phyloP scores from a whole-genome alignment of 2,329 filamentous ascomycete species.

The Fonsecaea monophora region DNA sequence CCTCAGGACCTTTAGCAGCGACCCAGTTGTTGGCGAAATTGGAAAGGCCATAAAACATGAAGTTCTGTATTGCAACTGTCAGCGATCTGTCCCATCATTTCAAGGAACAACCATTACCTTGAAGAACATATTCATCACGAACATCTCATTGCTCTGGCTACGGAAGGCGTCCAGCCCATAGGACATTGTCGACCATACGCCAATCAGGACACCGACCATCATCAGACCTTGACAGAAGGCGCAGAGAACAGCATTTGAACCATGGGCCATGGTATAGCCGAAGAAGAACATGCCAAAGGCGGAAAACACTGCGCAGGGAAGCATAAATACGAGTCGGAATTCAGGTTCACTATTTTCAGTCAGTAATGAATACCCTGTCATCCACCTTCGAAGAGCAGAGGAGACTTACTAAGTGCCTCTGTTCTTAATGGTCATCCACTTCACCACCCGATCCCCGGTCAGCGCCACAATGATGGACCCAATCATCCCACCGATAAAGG shows the following conservation, averaged over 20 bases:
- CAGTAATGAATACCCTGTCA: not conserved
- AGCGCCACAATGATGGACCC: constrained; percentile 51
- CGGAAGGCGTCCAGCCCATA: constrained; percentile 43
- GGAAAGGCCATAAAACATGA: constrained; percentile 43
- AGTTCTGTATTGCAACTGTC: constrained; percentile 37
- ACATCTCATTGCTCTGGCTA: constrained; percentile 42
- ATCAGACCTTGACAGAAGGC: constrained; percentile 43
- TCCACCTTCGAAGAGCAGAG: no score
- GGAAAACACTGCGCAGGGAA: constrained; percentile 35
- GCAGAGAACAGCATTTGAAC: constrained; percentile 39
- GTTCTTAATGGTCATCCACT: constrained; percentile 52
- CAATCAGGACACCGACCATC: constrained; percentile 42
- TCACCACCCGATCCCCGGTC: constrained; percentile 44
- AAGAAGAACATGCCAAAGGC: constrained; percentile 43
- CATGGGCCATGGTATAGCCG: constrained; percentile 36
- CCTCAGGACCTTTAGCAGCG: constrained; percentile 36
- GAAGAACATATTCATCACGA: constrained; percentile 44
- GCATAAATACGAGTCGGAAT: constrained; percentile 42
- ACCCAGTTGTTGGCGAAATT: constrained; percentile 44
- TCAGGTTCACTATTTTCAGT: constrained; percentile 40
- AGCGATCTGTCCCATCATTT: not conserved
- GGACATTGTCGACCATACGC: constrained; percentile 39
- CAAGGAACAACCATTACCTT: constrained; percentile 30
- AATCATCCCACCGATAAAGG: constrained; percentile 33
- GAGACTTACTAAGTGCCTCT: constrained; percentile 47